Base-by-base conservation (phyloP, 2,329 filamentous ascomycete genomes). In the Apiospora kogelbergensis region DNA sequence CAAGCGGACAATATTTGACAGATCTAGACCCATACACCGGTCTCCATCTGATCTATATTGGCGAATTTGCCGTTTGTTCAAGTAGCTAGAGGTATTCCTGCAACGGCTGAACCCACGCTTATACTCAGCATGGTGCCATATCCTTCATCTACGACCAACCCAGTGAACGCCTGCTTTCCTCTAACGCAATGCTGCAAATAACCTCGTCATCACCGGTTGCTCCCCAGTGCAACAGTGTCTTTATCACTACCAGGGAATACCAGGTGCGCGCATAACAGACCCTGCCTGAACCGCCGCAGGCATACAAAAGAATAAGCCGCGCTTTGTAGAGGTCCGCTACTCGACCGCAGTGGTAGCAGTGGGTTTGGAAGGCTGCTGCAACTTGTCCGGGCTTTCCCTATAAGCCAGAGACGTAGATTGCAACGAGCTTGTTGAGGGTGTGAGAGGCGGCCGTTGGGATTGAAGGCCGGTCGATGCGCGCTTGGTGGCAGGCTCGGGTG, bases 331-430 rank as follows among this genome's bases (percentile, higher is more conserved):
- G 17, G 26, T n/a, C 44, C 22, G 30, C 24, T 45, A 65, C 41
- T 65, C 63, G n/a, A 42, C 63, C 24, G 57, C 2, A 2, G 37
- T 20, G 57, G 63, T 45, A 33, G 41, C 63, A n/a, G 42, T 33
- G 44, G 63, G 63, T 13, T 65, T 65, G 41, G 63, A 22, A 17
- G 41, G 42, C 13, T 66, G 65, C 67, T 26, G 67, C 67, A 65
- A 44, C 42, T 90, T 90, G 75, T 90, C 89, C 30, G 88, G 88
- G 74, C 88, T 90, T 72, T 86, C 86, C 75, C 88, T 85, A 80
- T 88, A 88, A 74, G 88, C 87, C 73, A 90, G 78, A 40, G 85
- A 79, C 17, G 84, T 85, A 33, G 82, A 76, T 66, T 80, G 76
- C 44, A 80, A 66, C 33, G 74, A 69, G 67, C 69, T 76, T 9